A percentile compares a stretch with the other conserved stretches of the same genome.
Conservation (phyloP, 768 basidiomycete genomes). For the Porpolomopsis calyptriformis region DNA sequence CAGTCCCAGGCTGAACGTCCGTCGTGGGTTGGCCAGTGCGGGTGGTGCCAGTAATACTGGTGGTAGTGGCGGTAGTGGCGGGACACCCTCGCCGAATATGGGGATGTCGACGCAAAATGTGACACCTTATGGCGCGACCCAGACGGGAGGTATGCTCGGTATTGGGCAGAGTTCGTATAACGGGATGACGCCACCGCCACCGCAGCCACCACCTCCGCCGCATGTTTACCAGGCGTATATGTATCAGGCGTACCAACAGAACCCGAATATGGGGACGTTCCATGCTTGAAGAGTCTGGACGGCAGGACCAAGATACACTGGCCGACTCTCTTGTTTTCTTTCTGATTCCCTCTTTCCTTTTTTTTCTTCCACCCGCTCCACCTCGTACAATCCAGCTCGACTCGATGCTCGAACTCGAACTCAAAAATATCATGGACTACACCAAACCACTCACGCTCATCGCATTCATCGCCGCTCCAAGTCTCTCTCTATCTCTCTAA, state of each 20-base stretch:
- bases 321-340: slow-evolving; percentile 3
- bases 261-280: slow-evolving; percentile 71
- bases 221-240: slow-evolving; percentile 74
- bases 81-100: too few relatives aligned
- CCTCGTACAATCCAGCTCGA: too few relatives aligned
- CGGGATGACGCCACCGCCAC: slow-evolving; percentile 25
- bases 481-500: too few relatives aligned
- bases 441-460: too few relatives aligned
- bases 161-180: slow-evolving; percentile 61
- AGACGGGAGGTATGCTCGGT: slow-evolving; percentile 45
- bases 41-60: not conserved
- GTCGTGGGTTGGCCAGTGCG: slow-evolving; percentile 25
- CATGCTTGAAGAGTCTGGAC: slow-evolving; percentile 36
- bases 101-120: too few relatives aligned
- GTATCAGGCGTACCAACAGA: slow-evolving; percentile 78
- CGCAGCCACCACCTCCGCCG: slow-evolving; percentile 41
- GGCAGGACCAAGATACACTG: slow-evolving; percentile 15
- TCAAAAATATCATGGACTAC: too few relatives aligned
- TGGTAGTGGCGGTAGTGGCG: too few relatives aligned
- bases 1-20: slow-evolving; percentile 39
- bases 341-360: not conserved
- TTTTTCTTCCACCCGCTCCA: not conserved
- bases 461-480: too few relatives aligned
- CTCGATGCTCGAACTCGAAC: too few relatives aligned
- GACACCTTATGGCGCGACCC: too few relatives aligned